Conservation (phyloP, 1,284 basidiomycete species). For the Meripilus lineatus region DNA sequence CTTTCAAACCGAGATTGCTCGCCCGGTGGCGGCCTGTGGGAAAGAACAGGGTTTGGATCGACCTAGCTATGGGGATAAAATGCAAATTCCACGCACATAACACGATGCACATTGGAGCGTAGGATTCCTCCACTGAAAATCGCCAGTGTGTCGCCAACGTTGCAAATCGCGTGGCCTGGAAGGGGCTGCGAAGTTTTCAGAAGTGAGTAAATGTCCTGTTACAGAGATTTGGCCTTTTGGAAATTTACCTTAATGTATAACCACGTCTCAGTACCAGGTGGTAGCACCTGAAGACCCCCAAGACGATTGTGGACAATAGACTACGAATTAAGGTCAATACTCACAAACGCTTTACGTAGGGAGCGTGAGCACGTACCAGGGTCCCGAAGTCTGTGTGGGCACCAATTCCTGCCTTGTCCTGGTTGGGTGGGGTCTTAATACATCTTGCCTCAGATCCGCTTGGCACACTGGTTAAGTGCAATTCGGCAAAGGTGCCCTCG, state of each 20-base stretch:
- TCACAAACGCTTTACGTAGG: neutral
- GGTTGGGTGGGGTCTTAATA: conserved; percentile 43
- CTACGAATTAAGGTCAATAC: conserved; percentile 4
- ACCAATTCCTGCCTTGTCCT: conserved; percentile 27
- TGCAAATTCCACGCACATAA: conserved; percentile 18
- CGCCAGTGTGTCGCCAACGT: conserved; percentile 31
- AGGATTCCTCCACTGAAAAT: conserved; percentile 37
- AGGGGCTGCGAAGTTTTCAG: conserved; percentile 23
- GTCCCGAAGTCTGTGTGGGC: conserved; percentile 40
- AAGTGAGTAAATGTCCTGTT: conserved; percentile 3
- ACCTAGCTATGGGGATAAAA: conserved; percentile 1
- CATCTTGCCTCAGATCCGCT: conserved; percentile 60
- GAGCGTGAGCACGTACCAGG: conserved; percentile 26
- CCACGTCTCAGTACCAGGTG: conserved; percentile 32
- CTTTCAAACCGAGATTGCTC: conserved; percentile 29
- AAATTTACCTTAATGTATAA: conserved; percentile 33
- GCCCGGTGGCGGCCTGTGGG: conserved; percentile 26
- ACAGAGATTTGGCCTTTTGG: conserved; percentile 8
- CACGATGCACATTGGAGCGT: conserved; percentile 32
- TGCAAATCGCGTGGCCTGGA: conserved; percentile 33
- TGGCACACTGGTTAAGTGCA: conserved; percentile 42
- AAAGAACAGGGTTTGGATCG: conserved; percentile 1
- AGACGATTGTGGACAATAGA: conserved; percentile 33
- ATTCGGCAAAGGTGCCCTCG: conserved; percentile 37
- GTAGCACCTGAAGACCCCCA: conserved; percentile 40